These are phyloP conservation scores for Acrocalymma vagum DNA, from an alignment of 2,329 filamentous ascomycete species.

Conservation along the genomic window DNA sequence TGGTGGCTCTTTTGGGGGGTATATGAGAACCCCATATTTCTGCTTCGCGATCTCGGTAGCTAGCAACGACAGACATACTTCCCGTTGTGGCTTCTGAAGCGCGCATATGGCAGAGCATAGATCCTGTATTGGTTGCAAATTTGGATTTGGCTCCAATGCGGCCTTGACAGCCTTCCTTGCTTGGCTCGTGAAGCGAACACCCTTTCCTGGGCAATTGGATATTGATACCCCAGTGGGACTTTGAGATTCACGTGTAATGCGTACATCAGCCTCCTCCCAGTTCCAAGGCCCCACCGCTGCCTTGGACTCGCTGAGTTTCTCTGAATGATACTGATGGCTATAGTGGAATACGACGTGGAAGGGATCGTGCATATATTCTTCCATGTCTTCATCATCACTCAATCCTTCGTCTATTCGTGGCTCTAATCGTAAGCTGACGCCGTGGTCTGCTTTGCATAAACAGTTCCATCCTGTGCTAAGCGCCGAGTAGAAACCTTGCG, in stretches of 20 bases:
- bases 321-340: conserved; percentile 4
- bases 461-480: conserved; percentile 31
- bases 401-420: conserved; percentile 20
- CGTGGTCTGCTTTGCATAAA: conserved; percentile 30
- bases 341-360: conserved; percentile 30
- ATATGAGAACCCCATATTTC: conserved; percentile 26
- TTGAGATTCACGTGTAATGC: conserved; percentile 8
- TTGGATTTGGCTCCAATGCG: conserved; percentile 16
- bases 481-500: conserved; percentile 23
- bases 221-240: too few species aligned
- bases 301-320: not conserved
- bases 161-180: conserved; percentile 26
- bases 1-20: conserved; percentile 16
- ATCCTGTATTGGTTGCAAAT: conserved; percentile 24
- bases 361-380: conserved; percentile 17
- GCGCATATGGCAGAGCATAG: conserved; percentile 24
- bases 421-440: conserved; percentile 32
- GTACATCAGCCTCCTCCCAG: conserved; percentile 31
- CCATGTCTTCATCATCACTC: conserved; percentile 20
- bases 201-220: conserved; percentile 6
- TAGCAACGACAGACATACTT: conserved; percentile 25
- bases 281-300: too few species aligned
- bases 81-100: conserved; percentile 21
- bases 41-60: conserved; percentile 19
- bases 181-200: conserved; percentile 22